phyloP scores from a whole-genome alignment of 2,329 filamentous ascomycete species.

The Stachybotrys echinatus region DNA sequence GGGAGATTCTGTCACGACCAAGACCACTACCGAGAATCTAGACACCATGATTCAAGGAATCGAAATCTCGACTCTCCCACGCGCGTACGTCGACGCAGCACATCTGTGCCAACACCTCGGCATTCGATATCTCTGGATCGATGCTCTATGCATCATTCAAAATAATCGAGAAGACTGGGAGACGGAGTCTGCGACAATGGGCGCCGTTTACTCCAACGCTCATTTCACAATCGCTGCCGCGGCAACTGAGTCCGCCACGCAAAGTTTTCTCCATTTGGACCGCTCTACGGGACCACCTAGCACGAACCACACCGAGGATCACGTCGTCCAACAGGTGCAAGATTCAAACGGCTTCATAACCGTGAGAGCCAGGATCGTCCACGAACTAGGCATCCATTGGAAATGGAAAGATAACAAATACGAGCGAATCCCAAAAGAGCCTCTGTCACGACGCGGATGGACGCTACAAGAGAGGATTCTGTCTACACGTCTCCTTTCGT shows the following conservation, averaged over 20 bases:
- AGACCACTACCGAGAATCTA: neutral
- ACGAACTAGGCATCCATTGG: neutral
- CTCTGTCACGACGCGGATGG: neutral
- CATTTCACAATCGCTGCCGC: neutral
- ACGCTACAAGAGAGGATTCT: neutral
- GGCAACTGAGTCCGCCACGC: neutral
- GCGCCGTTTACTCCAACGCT: neutral
- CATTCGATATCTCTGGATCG: constrained; percentile 3
- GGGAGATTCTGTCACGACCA: neutral
- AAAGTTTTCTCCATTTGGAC: neutral
- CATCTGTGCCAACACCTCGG: neutral
- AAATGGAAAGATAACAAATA: neutral
- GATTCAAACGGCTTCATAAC: neutral
- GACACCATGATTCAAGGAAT: neutral
- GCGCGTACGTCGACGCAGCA: neutral
- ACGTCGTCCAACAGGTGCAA: neutral
- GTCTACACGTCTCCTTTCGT: neutral
- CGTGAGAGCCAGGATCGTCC: neutral
- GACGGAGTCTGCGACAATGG: constrained; percentile 1
- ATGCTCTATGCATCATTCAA: constrained; percentile 5
- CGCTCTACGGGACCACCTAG: neutral
- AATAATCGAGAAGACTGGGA: constrained; percentile 1
- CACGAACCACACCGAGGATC: neutral
- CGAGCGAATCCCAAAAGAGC: neutral
- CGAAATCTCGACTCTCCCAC: neutral